A percentile compares a stretch with the other conserved stretches of the same genome.
Evolutionary conservation across 345 rosid genomes (phyloP).

Genomic region (Trapa incisa): DNA sequence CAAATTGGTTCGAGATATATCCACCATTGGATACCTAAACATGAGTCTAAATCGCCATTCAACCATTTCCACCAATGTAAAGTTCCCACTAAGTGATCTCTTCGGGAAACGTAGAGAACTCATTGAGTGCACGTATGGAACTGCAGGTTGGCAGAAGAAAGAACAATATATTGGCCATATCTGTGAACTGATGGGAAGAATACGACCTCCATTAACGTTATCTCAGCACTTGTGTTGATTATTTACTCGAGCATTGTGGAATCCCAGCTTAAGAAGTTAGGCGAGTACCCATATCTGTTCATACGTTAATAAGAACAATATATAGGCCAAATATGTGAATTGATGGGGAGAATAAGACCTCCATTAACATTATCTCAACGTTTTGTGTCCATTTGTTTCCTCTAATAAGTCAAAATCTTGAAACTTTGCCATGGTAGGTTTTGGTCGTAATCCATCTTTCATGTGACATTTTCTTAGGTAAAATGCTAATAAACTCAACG

Average conservation of each 20-base stretch:
- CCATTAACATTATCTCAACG: neutral
- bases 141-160: neutral
- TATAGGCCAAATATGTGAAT: neutral
- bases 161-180: neutral
- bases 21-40: neutral
- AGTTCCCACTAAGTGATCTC: neutral
- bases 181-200: neutral
- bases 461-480: neutral
- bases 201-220: neutral
- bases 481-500: neutral
- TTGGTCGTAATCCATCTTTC: neutral
- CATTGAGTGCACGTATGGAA: neutral
- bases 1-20: neutral
- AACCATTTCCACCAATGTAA: neutral
- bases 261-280: neutral
- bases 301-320: neutral
- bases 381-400: too few species aligned
- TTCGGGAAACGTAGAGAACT: too few species aligned
- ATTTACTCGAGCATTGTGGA: neutral
- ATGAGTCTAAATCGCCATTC: neutral
- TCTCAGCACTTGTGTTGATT: neutral
- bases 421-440: neutral
- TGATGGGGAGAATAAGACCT: constrained; percentile 1
- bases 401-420: neutral
- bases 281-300: neutral